phyloP scores from a whole-genome alignment of 805 yeast species.

The Pichia thaimueangensis region DNA sequence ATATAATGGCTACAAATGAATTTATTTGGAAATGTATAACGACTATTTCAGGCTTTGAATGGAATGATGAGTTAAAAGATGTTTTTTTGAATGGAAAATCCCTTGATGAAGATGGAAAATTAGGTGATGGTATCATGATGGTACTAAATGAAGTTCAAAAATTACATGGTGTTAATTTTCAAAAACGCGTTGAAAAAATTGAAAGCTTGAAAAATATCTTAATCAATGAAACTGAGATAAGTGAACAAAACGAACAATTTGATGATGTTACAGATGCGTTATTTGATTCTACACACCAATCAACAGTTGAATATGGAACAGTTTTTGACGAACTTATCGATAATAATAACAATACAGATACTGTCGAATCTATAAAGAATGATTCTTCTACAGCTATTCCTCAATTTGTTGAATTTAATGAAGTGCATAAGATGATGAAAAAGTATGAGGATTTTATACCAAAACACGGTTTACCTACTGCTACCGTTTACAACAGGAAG shows the following conservation, averaged over 20 bases:
- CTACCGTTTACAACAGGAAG: no score
- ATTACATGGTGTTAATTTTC: not conserved
- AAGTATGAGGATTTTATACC: constrained; percentile 5
- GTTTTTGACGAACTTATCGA: not conserved
- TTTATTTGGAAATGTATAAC: constrained; percentile 7
- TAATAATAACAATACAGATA: not conserved
- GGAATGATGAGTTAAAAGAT: constrained; percentile 5
- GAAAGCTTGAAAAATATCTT: not conserved
- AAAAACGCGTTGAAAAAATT: not conserved
- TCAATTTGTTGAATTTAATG: constrained; percentile 10
- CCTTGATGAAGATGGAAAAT: not conserved
- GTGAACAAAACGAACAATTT: not conserved
- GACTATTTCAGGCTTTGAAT: constrained; percentile 9
- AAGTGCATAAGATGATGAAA: constrained; percentile 11
- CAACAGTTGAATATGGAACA: not conserved
- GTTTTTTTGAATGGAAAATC: not conserved
- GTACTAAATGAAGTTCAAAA: constrained; percentile 8
- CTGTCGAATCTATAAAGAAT: no score
- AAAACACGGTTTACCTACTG: not conserved
- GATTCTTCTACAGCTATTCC: not conserved
- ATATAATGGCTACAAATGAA: not conserved
- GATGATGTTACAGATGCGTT: constrained; percentile 7
- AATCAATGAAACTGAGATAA: not conserved
- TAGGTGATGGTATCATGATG: constrained; percentile 9
- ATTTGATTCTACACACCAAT: constrained; percentile 6